Evolutionary conservation across 1,139 yeast genomes (phyloP), one percentile per base, ranked within the genome.

Genomic region (Candida sp.): DNA sequence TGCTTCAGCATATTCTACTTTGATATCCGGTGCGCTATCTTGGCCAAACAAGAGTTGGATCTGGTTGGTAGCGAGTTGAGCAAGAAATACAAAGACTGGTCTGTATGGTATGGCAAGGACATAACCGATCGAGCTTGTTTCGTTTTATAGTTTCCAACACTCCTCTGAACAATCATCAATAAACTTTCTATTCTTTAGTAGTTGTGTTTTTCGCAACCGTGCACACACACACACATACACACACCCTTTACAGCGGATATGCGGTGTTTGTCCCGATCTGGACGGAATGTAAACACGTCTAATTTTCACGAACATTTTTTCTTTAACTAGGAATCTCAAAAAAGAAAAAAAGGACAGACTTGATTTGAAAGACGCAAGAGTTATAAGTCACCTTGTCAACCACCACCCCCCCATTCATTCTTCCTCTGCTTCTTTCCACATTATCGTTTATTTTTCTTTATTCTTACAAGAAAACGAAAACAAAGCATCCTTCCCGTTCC

Each of bases 61-160:
- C 58, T 61, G 5, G 54, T 53, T 4, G 73, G 73, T 1, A 70
- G 82, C 3, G 57, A 55, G n/a, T 59, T 86, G 55, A 60, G 72
- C 49, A 58, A 58, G n/a, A 82, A 77, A 57, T 89, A 85, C 59
- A 66, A 66, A 7, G 80, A 72, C 6, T 90, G 96, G 96, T 67
- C 73, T 8, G 68, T 87, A 3, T 78, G 84, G 80, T 90, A 83
- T 61, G 91, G 88, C 0, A 79, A 77, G 48, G 96, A 90, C 63
- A 81, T 83, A 1, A 76, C 90, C 5, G 94, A 88, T 56, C 74
- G 72, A 53, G 84, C 78, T 3, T 71, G 77, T 52, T 62, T 62
- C 44, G 56, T 54, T 35, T 50, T 56, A 48, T 53, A 53, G n/a
- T n/a, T n/a, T n/a, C n/a, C n/a, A n/a, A 47, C 9, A 39, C 35